Percentiles rank a stretch among this genome's conserved stretches.
Evolutionary conservation across 2,329 filamentous ascomycete genomes (phyloP).

Genomic region (Fusarium lateritium): DNA sequence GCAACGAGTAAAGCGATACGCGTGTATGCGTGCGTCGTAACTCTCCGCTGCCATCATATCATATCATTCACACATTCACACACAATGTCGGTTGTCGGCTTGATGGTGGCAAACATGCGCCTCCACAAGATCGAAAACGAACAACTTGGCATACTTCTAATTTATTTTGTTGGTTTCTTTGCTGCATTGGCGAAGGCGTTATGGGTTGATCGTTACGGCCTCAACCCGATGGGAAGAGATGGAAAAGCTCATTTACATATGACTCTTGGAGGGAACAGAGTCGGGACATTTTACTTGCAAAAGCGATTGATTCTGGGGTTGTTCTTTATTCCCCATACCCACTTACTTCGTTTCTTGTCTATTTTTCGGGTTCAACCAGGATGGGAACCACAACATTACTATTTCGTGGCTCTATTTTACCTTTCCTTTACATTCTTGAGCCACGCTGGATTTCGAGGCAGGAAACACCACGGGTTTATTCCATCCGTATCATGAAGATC

Average conservation of each 20-base stretch:
- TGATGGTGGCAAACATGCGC: constrained; percentile 30
- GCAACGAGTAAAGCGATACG: constrained; percentile 44
- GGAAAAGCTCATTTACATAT: constrained; percentile 17
- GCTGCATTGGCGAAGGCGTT: constrained; percentile 45
- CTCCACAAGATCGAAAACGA: constrained; percentile 5
- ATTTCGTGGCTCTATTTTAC: constrained; percentile 31
- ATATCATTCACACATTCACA: constrained; percentile 13
- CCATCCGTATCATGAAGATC: constrained; percentile 24
- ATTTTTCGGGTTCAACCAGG: constrained; percentile 18
- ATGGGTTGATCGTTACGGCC: constrained; percentile 13
- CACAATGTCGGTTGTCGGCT: constrained; percentile 17
- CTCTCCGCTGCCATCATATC: constrained; percentile 18
- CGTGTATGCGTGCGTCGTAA: background rate
- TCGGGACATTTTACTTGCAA: constrained; percentile 18
- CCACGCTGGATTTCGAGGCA: constrained; percentile 30
- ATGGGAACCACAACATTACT: constrained; percentile 15
- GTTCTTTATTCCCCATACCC: constrained; percentile 21
- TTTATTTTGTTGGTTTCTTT: constrained; percentile 20
- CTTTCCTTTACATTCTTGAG: constrained; percentile 43
- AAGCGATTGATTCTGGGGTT: constrained; percentile 22
- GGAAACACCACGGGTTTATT: constrained; percentile 29
- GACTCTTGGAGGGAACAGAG: constrained; percentile 2
- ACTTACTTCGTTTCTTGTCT: constrained; percentile 26
- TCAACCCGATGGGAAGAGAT: constrained; percentile 21
- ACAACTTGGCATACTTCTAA: constrained; percentile 40